Conservation (phyloP, 768 basidiomycete genomes). For the Termitomyces sp. region DNA sequence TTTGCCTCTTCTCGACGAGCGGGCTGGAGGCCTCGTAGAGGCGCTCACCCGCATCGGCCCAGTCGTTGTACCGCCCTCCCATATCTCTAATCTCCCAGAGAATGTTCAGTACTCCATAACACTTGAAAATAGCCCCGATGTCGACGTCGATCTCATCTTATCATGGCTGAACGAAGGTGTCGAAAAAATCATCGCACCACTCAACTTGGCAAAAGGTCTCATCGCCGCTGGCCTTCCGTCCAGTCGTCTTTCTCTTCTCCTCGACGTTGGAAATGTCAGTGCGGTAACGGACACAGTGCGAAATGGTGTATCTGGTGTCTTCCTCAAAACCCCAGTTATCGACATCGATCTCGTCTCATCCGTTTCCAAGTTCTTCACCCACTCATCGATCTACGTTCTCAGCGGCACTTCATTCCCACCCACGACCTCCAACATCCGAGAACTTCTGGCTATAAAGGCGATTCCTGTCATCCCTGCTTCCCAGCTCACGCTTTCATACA, state of each 20-base stretch:
- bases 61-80: conserved; percentile 50
- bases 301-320: conserved; percentile 71
- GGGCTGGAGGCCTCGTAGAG: conserved; percentile 45
- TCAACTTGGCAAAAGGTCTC: conserved; percentile 61
- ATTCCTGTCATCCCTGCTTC: conserved; percentile 70
- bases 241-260: conserved; percentile 69
- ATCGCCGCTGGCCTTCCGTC: conserved; percentile 61
- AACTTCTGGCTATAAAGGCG: conserved; percentile 55
- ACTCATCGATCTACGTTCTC: conserved; percentile 61
- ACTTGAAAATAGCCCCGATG: conserved; percentile 44
- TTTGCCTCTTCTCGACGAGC: conserved; percentile 56
- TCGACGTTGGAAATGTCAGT: conserved; percentile 71
- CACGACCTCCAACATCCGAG: conserved; percentile 56
- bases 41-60: conserved; percentile 78
- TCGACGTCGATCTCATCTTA: conserved; percentile 53
- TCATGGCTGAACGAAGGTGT: conserved; percentile 75
- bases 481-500: conserved; percentile 57
- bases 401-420: conserved; percentile 47
- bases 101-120: conserved; percentile 49
- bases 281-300: conserved; percentile 75
- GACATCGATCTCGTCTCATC: conserved; percentile 78
- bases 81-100: conserved; percentile 26
- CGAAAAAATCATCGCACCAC: conserved; percentile 74
- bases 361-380: conserved; percentile 69
- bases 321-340: conserved; percentile 70